Percentiles rank a stretch among this genome's conserved stretches.
Evolutionary conservation across 352 stramenopile species (phyloP).

Genomic region (Pythium scleroteichum): DNA sequence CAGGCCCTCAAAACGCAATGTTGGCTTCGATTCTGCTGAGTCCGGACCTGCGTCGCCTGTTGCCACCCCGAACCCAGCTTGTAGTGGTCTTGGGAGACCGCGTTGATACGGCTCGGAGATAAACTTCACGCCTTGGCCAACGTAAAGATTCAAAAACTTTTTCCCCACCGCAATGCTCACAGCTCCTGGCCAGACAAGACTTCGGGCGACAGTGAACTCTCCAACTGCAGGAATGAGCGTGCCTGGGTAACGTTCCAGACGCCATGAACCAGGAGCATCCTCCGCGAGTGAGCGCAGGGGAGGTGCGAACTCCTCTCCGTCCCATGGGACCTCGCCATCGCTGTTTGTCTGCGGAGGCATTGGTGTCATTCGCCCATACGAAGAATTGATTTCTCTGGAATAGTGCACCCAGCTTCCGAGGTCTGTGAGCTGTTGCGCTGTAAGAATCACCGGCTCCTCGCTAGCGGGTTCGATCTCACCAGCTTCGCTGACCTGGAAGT

Average conservation of each 20-base stretch:
- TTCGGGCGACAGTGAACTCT: constrained; percentile 70
- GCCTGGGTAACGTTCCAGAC: constrained; percentile 66
- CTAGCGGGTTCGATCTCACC: constrained; percentile 72
- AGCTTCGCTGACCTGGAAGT: constrained; percentile 75
- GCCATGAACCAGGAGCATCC: constrained; percentile 70
- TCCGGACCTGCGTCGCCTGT: constrained; percentile 32
- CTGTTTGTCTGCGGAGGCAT: constrained; percentile 73
- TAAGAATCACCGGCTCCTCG: constrained; percentile 75
- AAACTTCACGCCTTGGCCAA: constrained; percentile 83
- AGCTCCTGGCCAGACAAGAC: constrained; percentile 83
- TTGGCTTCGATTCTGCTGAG: constrained; percentile 39
- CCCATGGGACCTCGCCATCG: constrained; percentile 70
- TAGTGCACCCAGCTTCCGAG: constrained; percentile 87
- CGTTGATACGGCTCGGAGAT: constrained; percentile 61
- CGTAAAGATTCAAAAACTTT: constrained; percentile 90
- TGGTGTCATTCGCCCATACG: constrained; percentile 68
- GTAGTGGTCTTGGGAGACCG: constrained; percentile 46
- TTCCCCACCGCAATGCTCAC: constrained; percentile 84
- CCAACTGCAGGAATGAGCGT: constrained; percentile 62
- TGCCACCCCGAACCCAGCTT: constrained; percentile 50
- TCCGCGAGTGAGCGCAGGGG: constrained; percentile 65
- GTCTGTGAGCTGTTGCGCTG: constrained; percentile 66
- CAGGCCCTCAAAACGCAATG: constrained; percentile 56
- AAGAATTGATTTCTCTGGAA: constrained; percentile 84
- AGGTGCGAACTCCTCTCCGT: constrained; percentile 62